Percentiles rank a stretch among this genome's conserved stretches.
Conservation (phyloP, 1,284 basidiomycete species). For the Tilletia caries region DNA sequence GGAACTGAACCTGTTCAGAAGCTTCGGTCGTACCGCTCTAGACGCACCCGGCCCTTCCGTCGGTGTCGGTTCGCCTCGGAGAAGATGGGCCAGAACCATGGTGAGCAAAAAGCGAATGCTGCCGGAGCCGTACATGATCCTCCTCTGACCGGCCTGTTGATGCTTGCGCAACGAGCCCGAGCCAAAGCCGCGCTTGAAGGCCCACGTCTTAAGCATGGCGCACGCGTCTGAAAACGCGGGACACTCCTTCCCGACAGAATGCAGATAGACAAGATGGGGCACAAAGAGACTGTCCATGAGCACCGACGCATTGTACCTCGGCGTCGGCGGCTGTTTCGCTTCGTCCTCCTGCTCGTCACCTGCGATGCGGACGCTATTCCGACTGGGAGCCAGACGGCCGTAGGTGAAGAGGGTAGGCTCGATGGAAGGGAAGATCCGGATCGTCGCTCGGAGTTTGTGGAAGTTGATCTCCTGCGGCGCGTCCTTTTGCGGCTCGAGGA, state of each 20-base stretch:
- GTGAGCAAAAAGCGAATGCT: slow-evolving; percentile 66
- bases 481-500: slow-evolving; percentile 61
- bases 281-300: slow-evolving; percentile 68
- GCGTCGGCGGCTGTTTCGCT: slow-evolving; percentile 58
- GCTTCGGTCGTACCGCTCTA: slow-evolving; percentile 54
- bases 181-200: slow-evolving; percentile 76
- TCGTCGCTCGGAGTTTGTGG: slow-evolving; percentile 66
- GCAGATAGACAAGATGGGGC: slow-evolving; percentile 67
- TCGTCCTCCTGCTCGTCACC: slow-evolving; percentile 17
- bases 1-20: slow-evolving; percentile 73
- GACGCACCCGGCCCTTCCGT: slow-evolving; percentile 56
- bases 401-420: slow-evolving; percentile 63
- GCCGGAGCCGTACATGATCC: slow-evolving; percentile 56
- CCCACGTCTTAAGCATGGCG: slow-evolving; percentile 81
- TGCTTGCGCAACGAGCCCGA: slow-evolving; percentile 21
- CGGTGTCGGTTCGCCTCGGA: slow-evolving; percentile 54
- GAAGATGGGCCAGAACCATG: slow-evolving; percentile 52
- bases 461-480: slow-evolving; percentile 59
- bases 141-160: slow-evolving; percentile 59
- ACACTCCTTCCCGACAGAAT: slow-evolving; percentile 65
- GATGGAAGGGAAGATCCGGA: slow-evolving; percentile 72
- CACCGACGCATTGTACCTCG: slow-evolving; percentile 75
- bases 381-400: slow-evolving; percentile 68
- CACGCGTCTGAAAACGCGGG: slow-evolving; percentile 73
- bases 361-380: slow-evolving; percentile 57